Percentiles rank a stretch among this genome's conserved stretches.
These are phyloP conservation scores for Tricholoma sp. DNA, from an alignment of 768 basidiomycete genomes.

Conservation along the genomic window DNA sequence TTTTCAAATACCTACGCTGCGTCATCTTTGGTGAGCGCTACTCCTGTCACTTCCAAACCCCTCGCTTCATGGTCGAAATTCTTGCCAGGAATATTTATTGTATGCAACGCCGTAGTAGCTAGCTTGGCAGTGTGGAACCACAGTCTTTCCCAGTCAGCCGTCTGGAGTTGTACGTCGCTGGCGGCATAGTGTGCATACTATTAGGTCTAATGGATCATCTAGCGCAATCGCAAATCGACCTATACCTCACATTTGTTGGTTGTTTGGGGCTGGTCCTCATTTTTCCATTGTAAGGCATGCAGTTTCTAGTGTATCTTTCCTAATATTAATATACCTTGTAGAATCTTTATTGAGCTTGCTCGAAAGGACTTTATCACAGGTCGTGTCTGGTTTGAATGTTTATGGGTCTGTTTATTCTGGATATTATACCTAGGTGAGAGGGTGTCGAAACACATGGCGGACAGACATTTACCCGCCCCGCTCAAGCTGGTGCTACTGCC, in stretches of 20 bases:
- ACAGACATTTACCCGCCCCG: background rate
- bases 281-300: conserved; percentile 49
- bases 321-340: conserved; percentile 16
- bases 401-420: conserved; percentile 56
- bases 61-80: conserved; percentile 5
- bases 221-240: conserved; percentile 42
- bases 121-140: conserved; percentile 69
- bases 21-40: conserved; percentile 53
- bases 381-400: conserved; percentile 68
- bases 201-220: conserved; percentile 8
- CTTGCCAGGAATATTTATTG: conserved; percentile 47
- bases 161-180: conserved; percentile 33
- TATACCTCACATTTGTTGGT: conserved; percentile 56
- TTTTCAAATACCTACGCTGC: conserved; percentile 51
- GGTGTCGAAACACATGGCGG: background rate
- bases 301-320: background rate
- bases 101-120: conserved; percentile 61
- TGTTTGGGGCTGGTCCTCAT: conserved; percentile 52
- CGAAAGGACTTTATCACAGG: conserved; percentile 45
- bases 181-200: background rate
- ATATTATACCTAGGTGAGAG: conserved; percentile 51
- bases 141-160: conserved; percentile 36
- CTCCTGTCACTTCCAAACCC: background rate
- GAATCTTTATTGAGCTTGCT: conserved; percentile 55
- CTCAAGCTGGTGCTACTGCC: conserved; percentile 48